Evolutionary conservation across 2,329 filamentous ascomycete species (phyloP).

Genomic region (Diaporthe ilicicola): DNA sequence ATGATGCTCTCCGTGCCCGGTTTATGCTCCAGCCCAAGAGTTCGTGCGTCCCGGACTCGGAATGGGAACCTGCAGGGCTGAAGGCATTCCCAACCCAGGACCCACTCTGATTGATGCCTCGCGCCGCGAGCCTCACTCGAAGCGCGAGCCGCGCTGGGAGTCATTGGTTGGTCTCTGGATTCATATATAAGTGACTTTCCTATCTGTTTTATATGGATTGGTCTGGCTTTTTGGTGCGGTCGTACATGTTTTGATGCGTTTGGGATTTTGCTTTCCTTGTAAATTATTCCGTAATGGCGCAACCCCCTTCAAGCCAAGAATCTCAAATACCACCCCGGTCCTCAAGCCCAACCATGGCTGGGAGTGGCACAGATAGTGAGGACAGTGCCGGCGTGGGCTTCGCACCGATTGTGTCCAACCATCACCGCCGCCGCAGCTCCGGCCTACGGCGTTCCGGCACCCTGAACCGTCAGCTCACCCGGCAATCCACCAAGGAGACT

Average conservation of each 20-base stretch:
- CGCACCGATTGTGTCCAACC: constrained; percentile 18
- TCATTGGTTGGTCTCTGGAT: background rate
- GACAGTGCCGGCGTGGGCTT: constrained; percentile 11
- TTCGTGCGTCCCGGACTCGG: constrained; percentile 12
- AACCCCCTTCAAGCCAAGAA: background rate
- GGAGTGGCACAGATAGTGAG: constrained; percentile 15
- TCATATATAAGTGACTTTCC: constrained; percentile 25
- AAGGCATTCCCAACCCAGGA: constrained; percentile 24
- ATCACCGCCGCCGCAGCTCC: constrained; percentile 14
- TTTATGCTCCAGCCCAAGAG: background rate
- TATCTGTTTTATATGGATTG: background rate
- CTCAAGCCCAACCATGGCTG: constrained; percentile 21
- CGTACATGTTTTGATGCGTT: background rate
- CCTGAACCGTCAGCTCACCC: constrained; percentile 27
- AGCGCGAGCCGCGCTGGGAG: constrained; percentile 17
- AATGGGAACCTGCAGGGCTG: constrained; percentile 5
- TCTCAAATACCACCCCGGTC: background rate
- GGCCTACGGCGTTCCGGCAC: constrained; percentile 25
- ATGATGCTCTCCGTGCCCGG: background rate
- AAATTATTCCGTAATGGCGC: constrained; percentile 18
- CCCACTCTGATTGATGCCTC: constrained; percentile 9
- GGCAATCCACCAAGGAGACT: constrained; percentile 44
- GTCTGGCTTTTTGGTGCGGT: background rate
- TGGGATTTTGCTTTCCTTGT: background rate
- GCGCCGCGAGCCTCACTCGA: constrained; percentile 23